These are phyloP conservation scores for Castanospermum australe DNA, from an alignment of 306 rosid species.

Conservation along the genomic window DNA sequence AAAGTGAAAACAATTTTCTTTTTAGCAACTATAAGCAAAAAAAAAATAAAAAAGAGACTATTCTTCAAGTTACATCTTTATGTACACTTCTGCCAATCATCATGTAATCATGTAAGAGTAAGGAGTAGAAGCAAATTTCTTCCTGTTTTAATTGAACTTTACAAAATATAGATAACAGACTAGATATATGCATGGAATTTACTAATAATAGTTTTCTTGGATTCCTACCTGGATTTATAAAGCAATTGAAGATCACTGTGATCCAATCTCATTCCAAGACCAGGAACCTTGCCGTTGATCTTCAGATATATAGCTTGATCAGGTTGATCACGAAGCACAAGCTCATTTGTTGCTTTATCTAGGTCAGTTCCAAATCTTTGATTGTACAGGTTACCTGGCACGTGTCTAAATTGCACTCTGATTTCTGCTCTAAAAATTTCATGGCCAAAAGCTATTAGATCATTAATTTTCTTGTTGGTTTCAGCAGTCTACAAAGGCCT, in stretches of 20 bases:
- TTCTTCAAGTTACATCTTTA: too few relatives aligned
- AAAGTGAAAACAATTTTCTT: not conserved
- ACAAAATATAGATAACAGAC: not conserved
- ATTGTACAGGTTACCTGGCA: constrained; percentile 66
- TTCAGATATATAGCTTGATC: constrained; percentile 64
- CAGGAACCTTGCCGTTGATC: constrained; percentile 70
- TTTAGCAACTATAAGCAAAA: too few relatives aligned
- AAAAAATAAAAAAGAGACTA: too few relatives aligned
- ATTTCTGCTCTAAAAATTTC: constrained; percentile 63
- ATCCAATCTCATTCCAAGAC: constrained; percentile 73
- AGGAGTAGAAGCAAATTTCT: not conserved
- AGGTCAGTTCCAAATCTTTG: constrained; percentile 56
- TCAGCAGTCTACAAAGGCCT: not conserved
- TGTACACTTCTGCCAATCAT: too few relatives aligned
- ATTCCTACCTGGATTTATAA: constrained; percentile 48
- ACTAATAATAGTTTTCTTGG: not conserved
- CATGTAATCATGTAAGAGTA: not conserved
- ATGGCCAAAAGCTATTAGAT: not conserved
- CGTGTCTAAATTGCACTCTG: constrained; percentile 68
- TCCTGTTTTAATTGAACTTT: not conserved
- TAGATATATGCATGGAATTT: not conserved
- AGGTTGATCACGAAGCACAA: constrained; percentile 65
- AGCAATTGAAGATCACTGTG: constrained; percentile 59
- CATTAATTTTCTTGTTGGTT: not conserved
- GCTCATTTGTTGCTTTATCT: constrained; percentile 65